Percentiles rank a stretch among this genome's conserved stretches.
Evolutionary conservation across 371 early-diverging fungal genomes (phyloP).

Genomic region (Sporodiniella umbellata): DNA sequence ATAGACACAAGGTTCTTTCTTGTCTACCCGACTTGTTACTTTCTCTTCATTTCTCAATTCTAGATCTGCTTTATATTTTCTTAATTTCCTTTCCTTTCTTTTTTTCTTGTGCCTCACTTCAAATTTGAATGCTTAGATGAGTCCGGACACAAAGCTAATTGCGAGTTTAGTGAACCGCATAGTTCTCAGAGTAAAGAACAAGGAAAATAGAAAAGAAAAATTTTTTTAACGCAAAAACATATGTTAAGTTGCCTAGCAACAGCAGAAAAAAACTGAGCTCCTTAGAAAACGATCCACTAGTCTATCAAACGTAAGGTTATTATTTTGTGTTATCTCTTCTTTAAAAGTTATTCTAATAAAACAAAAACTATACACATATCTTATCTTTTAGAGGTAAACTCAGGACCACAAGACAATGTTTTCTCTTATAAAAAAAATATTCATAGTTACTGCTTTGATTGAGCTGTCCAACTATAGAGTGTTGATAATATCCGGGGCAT

Average conservation of each 20-base stretch:
- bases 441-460: slow-evolving; percentile 59
- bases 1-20: no score
- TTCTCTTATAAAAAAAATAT: no score
- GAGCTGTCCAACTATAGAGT: slow-evolving; percentile 66
- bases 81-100: neutral
- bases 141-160: slow-evolving; percentile 42
- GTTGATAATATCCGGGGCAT: slow-evolving; percentile 50
- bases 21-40: no score
- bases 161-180: slow-evolving; percentile 40
- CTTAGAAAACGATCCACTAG: slow-evolving; percentile 59
- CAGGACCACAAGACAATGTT: no score
- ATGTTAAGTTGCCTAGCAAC: slow-evolving; percentile 52
- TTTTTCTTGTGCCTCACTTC: no score
- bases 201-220: neutral
- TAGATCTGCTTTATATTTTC: neutral
- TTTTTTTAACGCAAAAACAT: neutral
- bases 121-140: slow-evolving; percentile 17
- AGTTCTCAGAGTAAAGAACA: slow-evolving; percentile 26
- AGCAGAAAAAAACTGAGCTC: slow-evolving; percentile 51
- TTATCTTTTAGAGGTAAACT: no score
- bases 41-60: no score
- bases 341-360: neutral
- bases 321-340: neutral
- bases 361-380: no score
- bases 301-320: slow-evolving; percentile 55